phyloP scores from a whole-genome alignment of 1,139 yeast genomes.

The Taphrina flavorubra region DNA sequence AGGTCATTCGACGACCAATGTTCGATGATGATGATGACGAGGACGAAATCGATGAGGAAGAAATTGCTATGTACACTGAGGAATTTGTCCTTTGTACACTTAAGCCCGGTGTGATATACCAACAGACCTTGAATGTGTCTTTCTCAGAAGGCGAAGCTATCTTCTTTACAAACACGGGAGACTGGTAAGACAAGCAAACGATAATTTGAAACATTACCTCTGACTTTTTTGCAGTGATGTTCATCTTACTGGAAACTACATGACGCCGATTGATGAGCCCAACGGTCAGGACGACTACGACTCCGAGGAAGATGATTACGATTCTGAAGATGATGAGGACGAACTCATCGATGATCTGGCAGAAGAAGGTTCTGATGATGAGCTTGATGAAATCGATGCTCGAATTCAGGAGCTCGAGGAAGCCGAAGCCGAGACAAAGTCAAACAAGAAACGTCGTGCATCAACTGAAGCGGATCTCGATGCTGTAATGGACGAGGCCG shows the following conservation, averaged over 20 bases:
- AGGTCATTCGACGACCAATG: slow-evolving; percentile 63
- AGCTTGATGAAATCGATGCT: slow-evolving; percentile 59
- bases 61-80: slow-evolving; percentile 52
- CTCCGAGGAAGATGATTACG: slow-evolving; percentile 69
- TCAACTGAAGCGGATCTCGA: slow-evolving; percentile 50
- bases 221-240: slow-evolving; percentile 65
- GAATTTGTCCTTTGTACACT: slow-evolving; percentile 84
- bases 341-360: slow-evolving; percentile 59
- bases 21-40: slow-evolving; percentile 53
- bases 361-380: slow-evolving; percentile 44
- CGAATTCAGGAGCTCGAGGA: slow-evolving; percentile 50
- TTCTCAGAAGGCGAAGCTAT: slow-evolving; percentile 94
- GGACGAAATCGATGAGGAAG: slow-evolving; percentile 55
- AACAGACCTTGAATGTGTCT: slow-evolving; percentile 88
- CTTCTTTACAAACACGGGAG: slow-evolving; percentile 91
- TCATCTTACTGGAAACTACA: slow-evolving; percentile 91
- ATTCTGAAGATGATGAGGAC: slow-evolving; percentile 90
- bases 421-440: slow-evolving; percentile 51
- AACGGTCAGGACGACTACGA: slow-evolving; percentile 46
- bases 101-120: slow-evolving; percentile 77
- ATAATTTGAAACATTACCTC: not conserved
- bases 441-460: slow-evolving; percentile 58
- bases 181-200: slow-evolving; percentile 50
- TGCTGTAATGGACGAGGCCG: slow-evolving; percentile 47
- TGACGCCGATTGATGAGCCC: slow-evolving; percentile 74